Base-by-base conservation (phyloP, 176 grass and related monocot species). In the Areca catechu region DNA sequence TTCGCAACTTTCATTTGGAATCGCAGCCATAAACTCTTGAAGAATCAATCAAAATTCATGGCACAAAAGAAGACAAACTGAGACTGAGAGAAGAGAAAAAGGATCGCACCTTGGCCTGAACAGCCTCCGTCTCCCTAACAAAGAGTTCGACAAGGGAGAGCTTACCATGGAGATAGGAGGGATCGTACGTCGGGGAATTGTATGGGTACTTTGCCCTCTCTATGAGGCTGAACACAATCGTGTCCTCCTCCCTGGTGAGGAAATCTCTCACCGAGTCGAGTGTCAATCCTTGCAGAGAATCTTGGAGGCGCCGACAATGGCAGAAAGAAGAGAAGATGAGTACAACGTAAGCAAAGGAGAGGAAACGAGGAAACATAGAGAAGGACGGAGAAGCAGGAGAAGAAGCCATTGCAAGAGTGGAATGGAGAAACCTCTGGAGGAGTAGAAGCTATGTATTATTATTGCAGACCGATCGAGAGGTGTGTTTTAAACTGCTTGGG, bases 211-310 rank as follows among this genome's bases (percentile, higher is more conserved):
- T 85, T 15, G 86, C 63, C 81, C 86, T 70, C 75, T 89, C 86
- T 61, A 89, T 85, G 71, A 89, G 81, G 67, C 86, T 85, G 80
- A 89, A 82, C 50, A 89, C 71, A 28, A 89, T 76, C 62, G 70
- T 79, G 54, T 89, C 86, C 50, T 89, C 86, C 66, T 89, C 77
- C 27, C 78, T 58, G 12, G 78, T 89, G 61, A 89, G 75, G 71
- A 89, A 89, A 7, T 76, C 75, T 21, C 86, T 71, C 67, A 82
- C 81, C 18, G 75, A 76, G 28, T 85, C 78, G 0, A 89, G 82
- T 27, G 65, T 75, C 15, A 89, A 56, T 47, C 47, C 78, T 15
- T 37, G 37, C 17, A 2, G 4, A 14, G 52, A 20, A 15, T 34
- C 51, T 12, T 37, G 51, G n/a, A 54, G 23, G 3, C 16, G 17